Percentiles rank a stretch among this genome's conserved stretches.
Conservation (phyloP, 2,329 filamentous ascomycete species). For the Fusarium tuaranense region DNA sequence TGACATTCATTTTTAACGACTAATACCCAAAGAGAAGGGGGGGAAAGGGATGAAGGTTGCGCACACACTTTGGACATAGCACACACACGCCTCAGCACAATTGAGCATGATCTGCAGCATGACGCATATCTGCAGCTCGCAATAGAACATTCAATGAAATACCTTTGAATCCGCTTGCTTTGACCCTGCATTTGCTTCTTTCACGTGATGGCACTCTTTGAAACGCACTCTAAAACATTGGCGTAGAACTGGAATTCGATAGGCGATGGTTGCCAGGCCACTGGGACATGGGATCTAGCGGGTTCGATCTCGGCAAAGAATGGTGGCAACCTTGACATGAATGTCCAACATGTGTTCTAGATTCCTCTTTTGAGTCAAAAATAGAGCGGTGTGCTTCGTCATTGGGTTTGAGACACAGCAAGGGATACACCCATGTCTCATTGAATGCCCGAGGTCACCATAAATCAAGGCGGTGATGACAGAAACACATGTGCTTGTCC, state of each 20-base stretch:
- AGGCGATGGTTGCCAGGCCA: not conserved
- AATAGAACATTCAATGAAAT: constrained; percentile 23
- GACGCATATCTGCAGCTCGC: constrained; percentile 2
- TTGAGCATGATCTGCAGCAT: constrained; percentile 18
- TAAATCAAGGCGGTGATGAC: not conserved
- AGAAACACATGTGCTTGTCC: not conserved
- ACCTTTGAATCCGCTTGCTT: not conserved
- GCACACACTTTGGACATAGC: constrained; percentile 4
- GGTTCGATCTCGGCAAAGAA: not conserved
- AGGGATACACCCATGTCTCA: constrained; percentile 22
- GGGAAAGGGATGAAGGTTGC: not conserved
- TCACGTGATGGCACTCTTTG: not conserved
- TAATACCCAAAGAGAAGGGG: constrained; percentile 21
- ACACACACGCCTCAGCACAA: not conserved
- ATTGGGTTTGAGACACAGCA: constrained; percentile 22
- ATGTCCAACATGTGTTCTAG: not conserved
- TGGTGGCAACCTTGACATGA: not conserved
- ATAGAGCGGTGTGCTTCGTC: constrained; percentile 24
- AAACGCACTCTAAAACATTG: not conserved
- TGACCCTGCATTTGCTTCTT: not conserved
- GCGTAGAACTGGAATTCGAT: not conserved
- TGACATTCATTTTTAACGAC: constrained; percentile 38
- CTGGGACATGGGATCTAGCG: no score
- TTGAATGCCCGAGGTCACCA: constrained; percentile 19
- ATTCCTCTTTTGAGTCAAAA: not conserved